Percentiles rank a stretch among this genome's conserved stretches.
These are phyloP conservation scores for Solanum rostratum DNA, from an alignment of 257 asterid species.

Conservation along the genomic window DNA sequence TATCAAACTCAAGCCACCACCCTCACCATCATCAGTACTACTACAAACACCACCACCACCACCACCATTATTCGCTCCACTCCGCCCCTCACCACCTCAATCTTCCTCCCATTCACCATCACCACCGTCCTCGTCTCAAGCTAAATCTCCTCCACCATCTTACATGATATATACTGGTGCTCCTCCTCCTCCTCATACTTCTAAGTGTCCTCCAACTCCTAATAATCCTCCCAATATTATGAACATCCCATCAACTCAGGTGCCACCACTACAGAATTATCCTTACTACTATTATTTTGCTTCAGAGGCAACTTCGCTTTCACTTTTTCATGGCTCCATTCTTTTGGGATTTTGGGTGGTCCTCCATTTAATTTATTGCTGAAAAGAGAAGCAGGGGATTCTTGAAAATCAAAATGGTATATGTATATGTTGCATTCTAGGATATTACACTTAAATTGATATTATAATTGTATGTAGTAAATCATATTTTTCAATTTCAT, in stretches of 20 bases:
- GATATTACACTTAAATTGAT: background rate
- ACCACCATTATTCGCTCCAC: conserved; percentile 9
- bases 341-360: conserved; percentile 12
- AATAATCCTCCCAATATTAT: background rate
- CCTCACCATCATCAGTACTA: conserved; percentile 6
- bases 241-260: conserved; percentile 22
- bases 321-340: conserved; percentile 13
- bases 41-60: conserved; percentile 16
- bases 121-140: conserved; percentile 14
- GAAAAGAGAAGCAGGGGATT: background rate
- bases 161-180: background rate
- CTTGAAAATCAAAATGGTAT: background rate
- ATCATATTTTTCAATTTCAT: background rate
- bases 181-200: background rate
- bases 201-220: background rate
- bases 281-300: conserved; percentile 67
- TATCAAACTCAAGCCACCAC: conserved; percentile 1
- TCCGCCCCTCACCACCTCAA: conserved; percentile 23
- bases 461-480: background rate
- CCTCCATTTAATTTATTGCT: conserved; percentile 4
- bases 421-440: background rate
- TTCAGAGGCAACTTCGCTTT: conserved; percentile 29
- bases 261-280: conserved; percentile 29
- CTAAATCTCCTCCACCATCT: conserved; percentile 4
- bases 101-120: conserved; percentile 25